Percentiles rank a stretch among this genome's conserved stretches.
Evolutionary conservation across 2,329 filamentous ascomycete genomes (phyloP).

Genomic region (Colletotrichum eremochloae): DNA sequence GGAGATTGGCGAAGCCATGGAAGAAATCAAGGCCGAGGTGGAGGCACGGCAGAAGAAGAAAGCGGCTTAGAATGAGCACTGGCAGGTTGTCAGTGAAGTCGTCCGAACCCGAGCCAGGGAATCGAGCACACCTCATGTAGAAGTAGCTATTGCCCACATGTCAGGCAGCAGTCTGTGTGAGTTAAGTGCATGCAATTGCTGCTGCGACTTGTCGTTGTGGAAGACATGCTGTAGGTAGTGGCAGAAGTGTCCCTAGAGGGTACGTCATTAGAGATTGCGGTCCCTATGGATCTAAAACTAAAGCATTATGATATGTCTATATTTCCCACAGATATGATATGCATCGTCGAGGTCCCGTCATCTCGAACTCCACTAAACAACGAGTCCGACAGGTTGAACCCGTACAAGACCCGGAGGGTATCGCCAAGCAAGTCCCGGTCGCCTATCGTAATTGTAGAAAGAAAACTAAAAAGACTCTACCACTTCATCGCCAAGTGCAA

Average conservation of each 20-base stretch:
- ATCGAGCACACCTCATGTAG: not conserved
- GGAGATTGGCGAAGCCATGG: constrained; percentile 83
- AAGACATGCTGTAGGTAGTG: not conserved
- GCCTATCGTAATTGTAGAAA: constrained; percentile 10
- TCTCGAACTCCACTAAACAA: not conserved
- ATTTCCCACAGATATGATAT: constrained; percentile 12
- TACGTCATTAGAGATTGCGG: constrained; percentile 31
- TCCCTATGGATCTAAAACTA: constrained; percentile 25
- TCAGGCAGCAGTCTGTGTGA: not conserved
- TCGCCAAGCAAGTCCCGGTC: constrained; percentile 19
- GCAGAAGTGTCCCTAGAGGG: constrained; percentile 1
- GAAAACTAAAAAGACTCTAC: constrained; percentile 9
- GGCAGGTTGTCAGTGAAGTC: not conserved
- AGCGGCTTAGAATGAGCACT: constrained; percentile 14
- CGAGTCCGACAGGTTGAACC: constrained; percentile 4
- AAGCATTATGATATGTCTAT: constrained; percentile 32
- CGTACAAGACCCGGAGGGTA: constrained; percentile 13
- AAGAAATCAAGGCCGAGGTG: constrained; percentile 81
- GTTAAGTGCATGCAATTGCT: not conserved
- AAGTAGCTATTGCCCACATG: not conserved
- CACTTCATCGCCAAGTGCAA: constrained; percentile 5
- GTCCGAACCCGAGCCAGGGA: not conserved
- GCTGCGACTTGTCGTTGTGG: not conserved
- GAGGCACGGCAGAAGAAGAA: constrained; percentile 57
- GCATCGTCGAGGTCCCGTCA: not conserved